A percentile compares a stretch with the other conserved stretches of the same genome.
These are phyloP conservation scores for Aulographum hederae DNA, from an alignment of 2,329 filamentous ascomycete genomes.

Conservation along the genomic window DNA sequence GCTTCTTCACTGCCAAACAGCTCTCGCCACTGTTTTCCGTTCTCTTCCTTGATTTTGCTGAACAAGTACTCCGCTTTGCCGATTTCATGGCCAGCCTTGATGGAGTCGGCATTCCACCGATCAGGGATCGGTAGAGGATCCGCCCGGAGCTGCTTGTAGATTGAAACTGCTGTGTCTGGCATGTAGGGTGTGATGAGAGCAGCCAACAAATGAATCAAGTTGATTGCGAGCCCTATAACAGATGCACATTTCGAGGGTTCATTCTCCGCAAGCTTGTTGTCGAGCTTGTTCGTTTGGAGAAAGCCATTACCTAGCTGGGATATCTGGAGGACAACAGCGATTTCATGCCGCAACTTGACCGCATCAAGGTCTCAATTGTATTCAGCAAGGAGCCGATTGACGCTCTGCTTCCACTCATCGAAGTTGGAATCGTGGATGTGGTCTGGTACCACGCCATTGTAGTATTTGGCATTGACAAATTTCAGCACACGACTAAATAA, in stretches of 20 bases:
- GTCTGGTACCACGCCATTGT: slow-evolving; percentile 50
- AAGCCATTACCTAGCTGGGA: slow-evolving; percentile 42
- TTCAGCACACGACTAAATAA: slow-evolving; percentile 41
- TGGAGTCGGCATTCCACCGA: slow-evolving; percentile 15
- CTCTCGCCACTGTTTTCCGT: slow-evolving; percentile 67
- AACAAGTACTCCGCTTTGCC: slow-evolving; percentile 69
- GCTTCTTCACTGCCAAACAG: slow-evolving; percentile 50
- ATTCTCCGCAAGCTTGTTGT: slow-evolving; percentile 40
- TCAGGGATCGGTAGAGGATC: slow-evolving; percentile 39
- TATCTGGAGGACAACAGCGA: slow-evolving; percentile 47
- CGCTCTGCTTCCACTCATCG: slow-evolving; percentile 24
- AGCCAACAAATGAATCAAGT: slow-evolving; percentile 67
- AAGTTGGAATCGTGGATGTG: slow-evolving; percentile 32
- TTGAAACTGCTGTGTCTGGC: slow-evolving; percentile 57
- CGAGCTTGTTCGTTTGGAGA: slow-evolving; percentile 39
- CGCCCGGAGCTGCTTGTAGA: slow-evolving; percentile 49
- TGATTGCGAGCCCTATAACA: slow-evolving; percentile 61
- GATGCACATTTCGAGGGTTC: slow-evolving; percentile 41
- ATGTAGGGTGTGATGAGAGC: slow-evolving; percentile 70
- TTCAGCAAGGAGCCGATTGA: slow-evolving; percentile 44
- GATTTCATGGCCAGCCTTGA: slow-evolving; percentile 52
- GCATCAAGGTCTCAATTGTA: slow-evolving; percentile 53
- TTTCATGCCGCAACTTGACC: slow-evolving; percentile 50
- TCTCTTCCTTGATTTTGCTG: slow-evolving; percentile 60
- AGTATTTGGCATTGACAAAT: slow-evolving; percentile 52